Evolutionary conservation across 2,329 filamentous ascomycete species (phyloP), one percentile per base, ranked within the genome.

Genomic region (Pseudogymnoascus sp.): DNA sequence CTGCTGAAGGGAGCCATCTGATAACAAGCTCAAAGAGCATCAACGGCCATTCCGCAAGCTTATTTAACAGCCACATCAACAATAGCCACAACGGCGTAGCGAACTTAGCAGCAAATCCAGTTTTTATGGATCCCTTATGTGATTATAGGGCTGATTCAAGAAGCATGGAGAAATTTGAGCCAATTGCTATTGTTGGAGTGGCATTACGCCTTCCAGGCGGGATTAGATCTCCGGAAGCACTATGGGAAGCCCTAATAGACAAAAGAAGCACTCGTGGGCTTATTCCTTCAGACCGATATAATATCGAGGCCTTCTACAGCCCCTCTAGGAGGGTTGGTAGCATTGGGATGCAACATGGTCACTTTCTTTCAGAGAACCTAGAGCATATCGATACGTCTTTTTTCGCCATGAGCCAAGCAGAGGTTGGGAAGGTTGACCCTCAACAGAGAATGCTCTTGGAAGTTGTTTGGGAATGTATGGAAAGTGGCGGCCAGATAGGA

Each of bases 101-200:
- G 21, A 41, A 12, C 39, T 21, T 21, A 4, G 21, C 9, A 10
- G 15, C 39, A 8, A 5, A 17, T 41, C 39, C 39, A 15, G 21
- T 21, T 21, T 21, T 21, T 21, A 21, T 21, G 21, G 12, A 21
- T 21, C 17, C 39, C 17, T 4, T 8, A 9, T 41, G 5, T 41
- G 39, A 17, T 9, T 17, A 41, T 21, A 21, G 21, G 8, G 39
- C 10, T 10, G 17, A 41, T 21, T 3, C 21, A 41, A 10, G 15
- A 5, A 17, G 15, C 21, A 41, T 10, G 15, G 17, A 8, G 8
- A 41, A 6, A 8, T 41, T 41, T 41, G 39, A 41, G 2, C 73
- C 73, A 25, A 71, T 75, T 59, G 73, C 73, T 10, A 70, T 74
- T 17, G 63, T 68, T 13, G 73, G 73, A 59, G 73, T 71, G 69